Evolutionary conservation across 768 basidiomycete genomes (phyloP), one percentile per base, ranked within the genome.

Genomic region (Amyloporia xantha): DNA sequence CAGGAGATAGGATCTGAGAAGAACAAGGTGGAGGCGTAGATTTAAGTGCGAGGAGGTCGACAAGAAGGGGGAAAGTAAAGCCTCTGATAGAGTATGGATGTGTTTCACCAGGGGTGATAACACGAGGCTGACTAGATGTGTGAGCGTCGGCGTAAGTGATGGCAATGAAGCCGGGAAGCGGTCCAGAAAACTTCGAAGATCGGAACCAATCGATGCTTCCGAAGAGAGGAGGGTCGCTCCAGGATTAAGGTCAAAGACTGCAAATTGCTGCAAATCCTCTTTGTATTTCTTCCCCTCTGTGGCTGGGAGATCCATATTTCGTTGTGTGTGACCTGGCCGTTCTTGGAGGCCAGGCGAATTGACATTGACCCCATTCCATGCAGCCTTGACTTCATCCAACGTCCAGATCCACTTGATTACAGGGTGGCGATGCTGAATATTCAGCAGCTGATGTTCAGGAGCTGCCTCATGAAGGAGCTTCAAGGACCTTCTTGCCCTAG

Each of bases 1-100:
- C 13, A 91, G 71, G 44, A 92, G 74, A 57, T 88, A 91, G 3
- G 85, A 85, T 17, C 85, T 79, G 35, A 91, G 70, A 39, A 91
- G 71, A 21, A 68, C 57, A 24, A 90, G 74, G 55, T 91, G 89
- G 1, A 78, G 69, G 41, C 73, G 77, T 30, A 92, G 70, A 54
- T 83, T 80, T 44, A 91, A 79, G n/a, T 75, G 73, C 6, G 79
- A 79, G 2, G 76, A 65, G 0, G 79, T 74, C 11, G 78, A 71
- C 9, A 92, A 71, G 61, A 92, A 81, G 6, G 87, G 69, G 1
- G 70, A 67, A 10, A 94, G 72, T 3, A 93, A 74, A 7, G 84
- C 75, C 9, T 70, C 68, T 0, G 89, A 87, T 44, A 94, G 73
- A 5, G 70, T 71, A 36, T 75, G 69, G n/a, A 79, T 78, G 54